Base-by-base conservation (phyloP, 2,329 filamentous ascomycete genomes). In the Bipolaris cookei region DNA sequence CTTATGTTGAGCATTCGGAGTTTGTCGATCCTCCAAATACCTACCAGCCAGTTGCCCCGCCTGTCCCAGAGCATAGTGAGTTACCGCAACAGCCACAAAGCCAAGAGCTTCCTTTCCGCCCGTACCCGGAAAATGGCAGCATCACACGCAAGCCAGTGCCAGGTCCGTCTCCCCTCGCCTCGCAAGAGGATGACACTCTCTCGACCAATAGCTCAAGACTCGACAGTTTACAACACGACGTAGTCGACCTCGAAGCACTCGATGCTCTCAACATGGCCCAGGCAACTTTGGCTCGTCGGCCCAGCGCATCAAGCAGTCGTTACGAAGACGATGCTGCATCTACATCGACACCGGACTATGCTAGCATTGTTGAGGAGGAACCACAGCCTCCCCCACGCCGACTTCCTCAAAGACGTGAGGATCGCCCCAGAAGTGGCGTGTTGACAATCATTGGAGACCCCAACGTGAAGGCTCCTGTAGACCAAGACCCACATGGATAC, bases 321-420 rank as follows among this genome's bases (percentile, higher is more conserved):
- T 88, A 90, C 56, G 88, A 90, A 59, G 82, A 83, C 32, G 82
- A 81, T 32, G 88, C 88, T 6, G 84, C 85, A 37, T 82, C 82
- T n/a, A 88, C 88, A 20, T 81, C 82, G 11, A 89, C 88, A 23
- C 90, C 90, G 0, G 90, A 94, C 72, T 94, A 94, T 76, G 89
- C 90, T 6, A 95, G 90, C 75, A 89, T 87, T 20, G 76, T 55
- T 42, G 71, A 78, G 61, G 43, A 74, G 44, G 72, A 76, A 48
- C 45, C 64, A 5, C 50, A 56, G 8, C 49, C 57, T 11, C 53
- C 44, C 10, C 65, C 66, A 25, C 80, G 78, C 44, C 81, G 81
- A 38, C 49, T 74, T 23, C 71, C 68, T 18, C 60, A 53, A 76
- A 80, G 62, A 75, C 81, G 87, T 88, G 62, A 86, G 83, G 88